Conservation (phyloP, 495 filamentous ascomycete species). For the Podospora australis region DNA sequence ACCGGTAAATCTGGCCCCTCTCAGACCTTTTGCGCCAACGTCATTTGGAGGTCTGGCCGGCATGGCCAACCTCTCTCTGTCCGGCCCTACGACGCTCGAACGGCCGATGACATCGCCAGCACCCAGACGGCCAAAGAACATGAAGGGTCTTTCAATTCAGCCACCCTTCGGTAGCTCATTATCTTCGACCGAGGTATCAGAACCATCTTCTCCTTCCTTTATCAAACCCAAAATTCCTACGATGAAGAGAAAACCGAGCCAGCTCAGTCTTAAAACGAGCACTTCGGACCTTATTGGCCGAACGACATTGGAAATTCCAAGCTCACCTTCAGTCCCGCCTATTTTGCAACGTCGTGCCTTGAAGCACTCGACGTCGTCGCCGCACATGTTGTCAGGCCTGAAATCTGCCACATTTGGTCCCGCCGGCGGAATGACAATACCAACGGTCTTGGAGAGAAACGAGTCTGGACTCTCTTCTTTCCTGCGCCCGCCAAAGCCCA, state of each 20-base stretch:
- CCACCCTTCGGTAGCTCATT: constrained; percentile 51
- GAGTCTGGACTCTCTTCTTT: constrained; percentile 43
- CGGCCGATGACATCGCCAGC: constrained; percentile 60
- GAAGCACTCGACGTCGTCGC: constrained; percentile 51
- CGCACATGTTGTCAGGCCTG: constrained; percentile 47
- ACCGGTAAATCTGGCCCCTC: constrained; percentile 56
- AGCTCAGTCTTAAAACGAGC: constrained; percentile 60
- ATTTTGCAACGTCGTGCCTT: constrained; percentile 48
- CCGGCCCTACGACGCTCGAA: constrained; percentile 30
- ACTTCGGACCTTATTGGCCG: constrained; percentile 39
- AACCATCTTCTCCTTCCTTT: constrained; percentile 75
- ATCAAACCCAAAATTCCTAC: constrained; percentile 67
- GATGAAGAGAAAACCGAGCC: constrained; percentile 68
- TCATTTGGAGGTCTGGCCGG: constrained; percentile 39
- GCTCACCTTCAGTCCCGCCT: constrained; percentile 39
- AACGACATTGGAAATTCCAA: constrained; percentile 37
- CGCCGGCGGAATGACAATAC: constrained; percentile 47
- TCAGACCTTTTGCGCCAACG: constrained; percentile 48
- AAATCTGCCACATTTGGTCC: constrained; percentile 49
- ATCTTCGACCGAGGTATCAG: constrained; percentile 48
- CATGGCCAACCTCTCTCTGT: constrained; percentile 37
- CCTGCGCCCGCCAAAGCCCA: constrained; percentile 38
- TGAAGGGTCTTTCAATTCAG: constrained; percentile 88
- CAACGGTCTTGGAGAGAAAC: constrained; percentile 42
- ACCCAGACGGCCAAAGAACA: constrained; percentile 75